A percentile compares a stretch with the other conserved stretches of the same genome.
Conservation (phyloP, 163 green algal genomes). For the Chlamydomonas reinhardtii region DNA sequence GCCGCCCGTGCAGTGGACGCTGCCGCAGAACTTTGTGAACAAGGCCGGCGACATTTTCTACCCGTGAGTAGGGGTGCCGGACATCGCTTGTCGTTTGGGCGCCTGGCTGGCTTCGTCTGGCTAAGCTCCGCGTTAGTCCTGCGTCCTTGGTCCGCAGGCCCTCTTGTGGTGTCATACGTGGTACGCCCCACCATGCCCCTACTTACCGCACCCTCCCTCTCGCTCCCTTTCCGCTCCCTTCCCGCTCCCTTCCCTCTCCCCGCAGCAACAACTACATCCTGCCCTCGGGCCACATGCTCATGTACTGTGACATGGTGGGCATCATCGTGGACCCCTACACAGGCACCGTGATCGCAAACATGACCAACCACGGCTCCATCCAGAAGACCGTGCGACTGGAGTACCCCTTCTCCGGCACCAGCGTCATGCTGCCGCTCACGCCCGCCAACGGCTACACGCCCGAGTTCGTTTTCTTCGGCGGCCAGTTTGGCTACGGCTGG, state of each 20-base stretch:
- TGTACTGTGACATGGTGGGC: constrained; percentile 51
- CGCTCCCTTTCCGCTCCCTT: neutral
- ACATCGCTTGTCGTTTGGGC: no score
- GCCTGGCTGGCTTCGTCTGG: no score
- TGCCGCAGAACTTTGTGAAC: constrained; percentile 10
- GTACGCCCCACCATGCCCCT: no score
- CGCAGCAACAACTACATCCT: constrained; percentile 57
- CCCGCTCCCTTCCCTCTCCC: neutral
- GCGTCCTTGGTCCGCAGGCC: no score
- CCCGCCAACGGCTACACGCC: constrained; percentile 45
- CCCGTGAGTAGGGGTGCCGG: constrained; percentile 37
- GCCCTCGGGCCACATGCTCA: constrained; percentile 55
- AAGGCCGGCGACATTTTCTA: constrained; percentile 45
- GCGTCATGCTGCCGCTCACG: constrained; percentile 51
- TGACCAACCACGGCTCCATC: constrained; percentile 11
- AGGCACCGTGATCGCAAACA: neutral
- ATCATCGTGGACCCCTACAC: constrained; percentile 47
- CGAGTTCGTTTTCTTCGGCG: constrained; percentile 55
- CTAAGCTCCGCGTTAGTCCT: no score
- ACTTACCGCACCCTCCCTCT: no score
- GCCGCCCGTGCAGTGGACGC: constrained; percentile 19
- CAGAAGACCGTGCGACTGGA: constrained; percentile 26
- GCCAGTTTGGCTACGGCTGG: constrained; percentile 55
- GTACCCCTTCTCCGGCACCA: constrained; percentile 43
- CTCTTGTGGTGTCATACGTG: no score